Evolutionary conservation across 2,329 filamentous ascomycete species (phyloP).

Genomic region (Diplodia seriata): DNA sequence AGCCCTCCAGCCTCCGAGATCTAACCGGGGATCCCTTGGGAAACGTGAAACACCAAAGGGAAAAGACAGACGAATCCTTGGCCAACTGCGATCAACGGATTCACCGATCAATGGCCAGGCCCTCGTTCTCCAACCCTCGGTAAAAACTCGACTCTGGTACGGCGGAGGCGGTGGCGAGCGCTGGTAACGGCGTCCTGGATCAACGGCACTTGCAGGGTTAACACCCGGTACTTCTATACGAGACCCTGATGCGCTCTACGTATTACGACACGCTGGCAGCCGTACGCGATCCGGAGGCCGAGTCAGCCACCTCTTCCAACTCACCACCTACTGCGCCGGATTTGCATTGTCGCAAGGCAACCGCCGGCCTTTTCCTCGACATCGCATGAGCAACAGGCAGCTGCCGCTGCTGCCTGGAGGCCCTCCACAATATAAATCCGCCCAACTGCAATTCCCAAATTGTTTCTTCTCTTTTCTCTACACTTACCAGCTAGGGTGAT

Average conservation of each 20-base stretch:
- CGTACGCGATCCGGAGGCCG: background rate
- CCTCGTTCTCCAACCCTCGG: background rate
- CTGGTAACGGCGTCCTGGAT: background rate
- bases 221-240: background rate
- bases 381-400: background rate
- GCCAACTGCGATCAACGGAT: background rate
- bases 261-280: background rate
- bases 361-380: background rate
- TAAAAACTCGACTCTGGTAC: background rate
- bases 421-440: background rate
- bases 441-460: background rate
- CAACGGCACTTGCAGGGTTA: background rate
- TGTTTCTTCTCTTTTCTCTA: background rate
- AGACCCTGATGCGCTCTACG: background rate
- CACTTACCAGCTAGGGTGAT: conserved; percentile 9
- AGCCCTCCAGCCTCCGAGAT: conserved; percentile 2
- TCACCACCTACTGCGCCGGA: background rate
- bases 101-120: background rate
- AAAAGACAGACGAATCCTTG: background rate
- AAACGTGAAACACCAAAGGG: background rate
- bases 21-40: background rate
- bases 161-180: conserved; percentile 10
- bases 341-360: background rate
- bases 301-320: background rate
- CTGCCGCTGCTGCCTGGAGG: background rate